phyloP scores from a whole-genome alignment of 2,329 filamentous ascomycete species.

The Aschersonia sp. region DNA sequence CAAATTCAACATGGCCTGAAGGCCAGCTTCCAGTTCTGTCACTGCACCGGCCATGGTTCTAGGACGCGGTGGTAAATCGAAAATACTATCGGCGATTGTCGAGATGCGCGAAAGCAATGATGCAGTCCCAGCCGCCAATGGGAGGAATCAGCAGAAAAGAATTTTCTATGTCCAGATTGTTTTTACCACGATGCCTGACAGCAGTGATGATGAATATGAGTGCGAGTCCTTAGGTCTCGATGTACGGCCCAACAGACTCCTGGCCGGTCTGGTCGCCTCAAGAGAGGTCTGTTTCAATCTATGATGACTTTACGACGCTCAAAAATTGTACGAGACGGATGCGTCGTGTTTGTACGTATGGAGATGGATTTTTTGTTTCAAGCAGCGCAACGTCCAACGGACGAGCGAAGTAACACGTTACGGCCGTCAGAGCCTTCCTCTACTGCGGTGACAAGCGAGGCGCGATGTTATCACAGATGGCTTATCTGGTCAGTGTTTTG shows the following conservation, averaged over 20 bases:
- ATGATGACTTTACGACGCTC: slow-evolving; percentile 3
- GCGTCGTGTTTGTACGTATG: slow-evolving; percentile 3
- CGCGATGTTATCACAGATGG: slow-evolving; percentile 6
- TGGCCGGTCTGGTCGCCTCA: neutral
- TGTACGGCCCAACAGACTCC: neutral
- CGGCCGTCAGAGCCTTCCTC: slow-evolving; percentile 6
- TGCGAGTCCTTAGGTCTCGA: too few relatives aligned
- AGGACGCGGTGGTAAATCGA: neutral
- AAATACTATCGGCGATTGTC: too few relatives aligned
- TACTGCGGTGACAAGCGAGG: slow-evolving; percentile 8
- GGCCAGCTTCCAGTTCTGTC: slow-evolving; percentile 76
- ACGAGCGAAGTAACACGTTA: slow-evolving; percentile 2
- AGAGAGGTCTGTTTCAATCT: neutral
- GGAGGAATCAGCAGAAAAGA: too few relatives aligned
- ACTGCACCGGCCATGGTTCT: slow-evolving; percentile 62
- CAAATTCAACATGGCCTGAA: slow-evolving; percentile 81
- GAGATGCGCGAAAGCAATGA: too few relatives aligned
- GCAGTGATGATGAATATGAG: neutral
- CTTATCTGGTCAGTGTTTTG: slow-evolving; percentile 1
- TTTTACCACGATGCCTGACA: neutral
- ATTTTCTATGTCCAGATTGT: too few relatives aligned
- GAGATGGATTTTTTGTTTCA: neutral
- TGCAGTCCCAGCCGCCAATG: too few relatives aligned
- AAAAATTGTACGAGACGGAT: slow-evolving; percentile 2
- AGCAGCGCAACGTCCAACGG: neutral